Evolutionary conservation across 139 green algal species (phyloP), one percentile per base, ranked within the genome.

Genomic region (Eudorina sp.): DNA sequence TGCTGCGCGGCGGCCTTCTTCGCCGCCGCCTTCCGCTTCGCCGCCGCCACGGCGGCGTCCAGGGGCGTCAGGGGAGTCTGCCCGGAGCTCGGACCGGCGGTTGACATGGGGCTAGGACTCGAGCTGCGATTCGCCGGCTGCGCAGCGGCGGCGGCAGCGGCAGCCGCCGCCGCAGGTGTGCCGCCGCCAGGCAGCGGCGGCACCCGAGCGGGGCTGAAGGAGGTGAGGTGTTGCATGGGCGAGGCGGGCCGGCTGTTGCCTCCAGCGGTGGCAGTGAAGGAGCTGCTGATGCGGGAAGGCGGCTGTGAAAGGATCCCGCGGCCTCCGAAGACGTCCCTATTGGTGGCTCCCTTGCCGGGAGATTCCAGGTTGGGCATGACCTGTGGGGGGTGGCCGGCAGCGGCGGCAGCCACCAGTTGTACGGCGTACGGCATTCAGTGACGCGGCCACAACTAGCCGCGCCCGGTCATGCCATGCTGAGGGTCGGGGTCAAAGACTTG

Each of bases 281-380:
- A 36, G 70, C 70, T 25, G 70, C 70, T 53, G 23, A 79, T 1
- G 25, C 70, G 70, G 40, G 40, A 58, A 40, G 70, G 40, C 2
- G 13, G 40, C 29, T 53, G 40, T 7, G 40, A 58, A 8, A 79
- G 16, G 36, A 34, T 79, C 0, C 29, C 29, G n/a, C 25, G 45
- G 48, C 45, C 75, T 68, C n/a, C 36, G 18, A 53, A 48, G 53
- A 13, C 2, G 41, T 40, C 3, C 8, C 3, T 21, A 3, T 7
- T 14, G 70, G 21, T 21, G 40, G 53, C 78, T 55, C 78, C 78
- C 16, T 43, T 27, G n/a, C 80, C 80, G 3, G 80, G 80, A 9
- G 80, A 78, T 8, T 78, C 80, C 38, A 78, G n/a, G 43, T 86
- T 64, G 14, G 80, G 80, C 80, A 86, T 86, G n/a, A 68, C 62